Base-by-base conservation (phyloP, 179 eudicot species). In the Beta lomatogona region DNA sequence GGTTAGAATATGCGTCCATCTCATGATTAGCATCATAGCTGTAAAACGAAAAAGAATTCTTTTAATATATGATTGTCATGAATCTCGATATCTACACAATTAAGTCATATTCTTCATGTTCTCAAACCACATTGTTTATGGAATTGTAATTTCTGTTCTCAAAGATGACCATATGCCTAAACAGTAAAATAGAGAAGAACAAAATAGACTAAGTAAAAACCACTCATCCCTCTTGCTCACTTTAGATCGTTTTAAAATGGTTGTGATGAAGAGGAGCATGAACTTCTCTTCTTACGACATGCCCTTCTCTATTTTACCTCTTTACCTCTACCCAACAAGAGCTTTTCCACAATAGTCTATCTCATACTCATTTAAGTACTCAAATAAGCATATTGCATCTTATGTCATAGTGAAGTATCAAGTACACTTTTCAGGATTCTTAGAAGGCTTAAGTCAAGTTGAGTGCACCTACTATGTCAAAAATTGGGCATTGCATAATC, bases 1-100 rank as follows among this genome's bases (percentile, higher is more conserved):
- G 67, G 63, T 61, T 63, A 58, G 48, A 76, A 73, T 63, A 15
- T 31, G 45, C 67, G 52, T 79, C 36, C 64, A 73, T 22, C 58
- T 19, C 75, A 16, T 25, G 1, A 54, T 7, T 13, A 41, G 45
- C 46, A n/a, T 18, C 46, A 14, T 25, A 58, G 75, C 44, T 31
- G 63, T 22, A 11, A 68, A 60, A 48, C 4, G 44, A 69, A 18
- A 14, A 22, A 5, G 0, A 10, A 0, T 1, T 48, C 6, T 44
- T 36, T 2, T 36, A 36, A 36, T 36, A 1, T 15, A 50, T 25
- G 41, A 63, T 18, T 50, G 61, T 13, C 79, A 64, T 53, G 60
- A 22, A 63, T 1, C 63, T 9, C 48, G 54, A 15, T 15, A 7
- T 63, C 10, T 53, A 15, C 28, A n/a, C 69, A 60, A 76, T 48